These are phyloP conservation scores for Termitomyces sp. DNA, from an alignment of 1,284 basidiomycete species.

Conservation along the genomic window DNA sequence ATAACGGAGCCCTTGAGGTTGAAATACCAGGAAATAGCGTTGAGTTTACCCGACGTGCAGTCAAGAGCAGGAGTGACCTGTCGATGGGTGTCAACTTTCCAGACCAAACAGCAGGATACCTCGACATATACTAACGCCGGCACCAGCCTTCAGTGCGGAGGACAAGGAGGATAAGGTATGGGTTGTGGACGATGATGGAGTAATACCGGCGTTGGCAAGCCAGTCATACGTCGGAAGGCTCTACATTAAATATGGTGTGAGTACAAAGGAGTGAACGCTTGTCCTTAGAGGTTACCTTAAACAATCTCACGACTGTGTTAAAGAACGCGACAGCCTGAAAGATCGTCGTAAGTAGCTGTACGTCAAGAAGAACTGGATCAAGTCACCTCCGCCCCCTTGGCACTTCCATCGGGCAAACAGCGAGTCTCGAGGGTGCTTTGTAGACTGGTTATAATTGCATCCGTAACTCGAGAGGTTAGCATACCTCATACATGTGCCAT, in stretches of 20 bases:
- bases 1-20: slow-evolving; percentile 61
- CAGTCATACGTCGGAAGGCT: slow-evolving; percentile 68
- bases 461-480: not conserved
- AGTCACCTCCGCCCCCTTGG: slow-evolving; percentile 52
- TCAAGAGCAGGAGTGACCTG: slow-evolving; percentile 51
- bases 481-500: slow-evolving; percentile 74
- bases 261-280: not conserved
- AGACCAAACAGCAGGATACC: not conserved
- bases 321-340: slow-evolving; percentile 68
- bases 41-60: slow-evolving; percentile 45
- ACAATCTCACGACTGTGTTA: slow-evolving; percentile 56
- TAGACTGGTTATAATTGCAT: not conserved
- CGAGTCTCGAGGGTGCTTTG: slow-evolving; percentile 52
- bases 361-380: not conserved
- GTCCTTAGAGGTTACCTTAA: slow-evolving; percentile 40
- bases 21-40: slow-evolving; percentile 63
- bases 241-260: slow-evolving; percentile 25
- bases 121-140: slow-evolving; percentile 29
- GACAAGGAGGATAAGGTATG: slow-evolving; percentile 55
- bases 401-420: slow-evolving; percentile 55
- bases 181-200: slow-evolving; percentile 52
- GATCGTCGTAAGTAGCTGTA: not conserved
- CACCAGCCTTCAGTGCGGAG: slow-evolving; percentile 49
- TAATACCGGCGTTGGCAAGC: slow-evolving; percentile 68
- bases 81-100: not conserved